Percentiles rank a stretch among this genome's conserved stretches.
Evolutionary conservation across 441 rosid species (phyloP).

Genomic region (Gossypium trilobum): DNA sequence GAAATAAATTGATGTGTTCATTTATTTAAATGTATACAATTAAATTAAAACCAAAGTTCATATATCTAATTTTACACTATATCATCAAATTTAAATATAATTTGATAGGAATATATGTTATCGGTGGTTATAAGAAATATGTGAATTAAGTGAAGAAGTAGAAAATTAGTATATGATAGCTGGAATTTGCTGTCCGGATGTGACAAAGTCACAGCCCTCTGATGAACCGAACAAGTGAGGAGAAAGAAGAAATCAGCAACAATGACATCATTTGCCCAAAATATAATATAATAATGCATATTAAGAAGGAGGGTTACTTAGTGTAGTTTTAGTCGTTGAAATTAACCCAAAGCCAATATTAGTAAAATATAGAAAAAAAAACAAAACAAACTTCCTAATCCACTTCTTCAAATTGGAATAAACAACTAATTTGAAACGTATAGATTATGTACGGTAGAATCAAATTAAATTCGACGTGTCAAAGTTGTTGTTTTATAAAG

Average conservation of each 20-base stretch:
- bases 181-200: neutral
- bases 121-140: too few species aligned
- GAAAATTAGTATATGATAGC: neutral
- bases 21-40: too few species aligned
- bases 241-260: neutral
- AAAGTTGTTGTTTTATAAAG: too few species aligned
- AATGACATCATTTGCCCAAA: neutral
- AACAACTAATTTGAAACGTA: neutral
- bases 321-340: neutral
- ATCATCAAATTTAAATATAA: too few species aligned
- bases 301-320: neutral
- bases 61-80: too few species aligned
- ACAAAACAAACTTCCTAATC: neutral
- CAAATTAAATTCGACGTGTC: too few species aligned
- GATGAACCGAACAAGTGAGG: neutral
- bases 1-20: too few species aligned
- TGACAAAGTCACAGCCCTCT: neutral
- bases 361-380: too few species aligned
- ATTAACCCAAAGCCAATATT: neutral
- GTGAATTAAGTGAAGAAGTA: neutral
- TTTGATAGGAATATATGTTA: too few species aligned
- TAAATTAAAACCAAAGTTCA: too few species aligned
- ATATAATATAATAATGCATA: neutral
- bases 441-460: neutral
- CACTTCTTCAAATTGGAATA: neutral